Evolutionary conservation across 2,329 filamentous ascomycete species (phyloP).

Genomic region (Stachybotrys elegans): DNA sequence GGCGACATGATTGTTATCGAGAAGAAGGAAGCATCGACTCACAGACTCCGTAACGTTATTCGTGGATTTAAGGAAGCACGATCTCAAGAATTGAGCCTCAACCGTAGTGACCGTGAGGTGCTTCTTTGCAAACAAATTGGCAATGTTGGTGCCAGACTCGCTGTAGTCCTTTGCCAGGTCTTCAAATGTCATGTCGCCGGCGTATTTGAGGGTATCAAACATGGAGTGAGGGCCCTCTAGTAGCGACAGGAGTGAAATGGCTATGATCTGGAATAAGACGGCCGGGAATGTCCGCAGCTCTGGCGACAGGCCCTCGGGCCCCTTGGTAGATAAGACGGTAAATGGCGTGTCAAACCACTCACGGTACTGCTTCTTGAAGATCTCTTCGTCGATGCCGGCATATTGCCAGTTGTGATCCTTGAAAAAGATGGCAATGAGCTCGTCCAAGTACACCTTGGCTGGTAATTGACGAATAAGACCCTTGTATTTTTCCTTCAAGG

Average conservation of each 20-base stretch:
- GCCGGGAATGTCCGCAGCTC: conserved; percentile 54
- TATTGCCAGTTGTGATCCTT: conserved; percentile 57
- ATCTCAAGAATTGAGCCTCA: conserved; percentile 51
- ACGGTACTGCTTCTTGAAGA: conserved; percentile 45
- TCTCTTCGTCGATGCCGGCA: conserved; percentile 46
- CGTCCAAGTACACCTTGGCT: conserved; percentile 47
- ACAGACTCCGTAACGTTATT: conserved; percentile 55
- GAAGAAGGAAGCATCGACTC: no score
- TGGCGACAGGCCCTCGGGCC: conserved; percentile 43
- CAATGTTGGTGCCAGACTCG: conserved; percentile 48
- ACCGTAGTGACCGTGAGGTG: conserved; percentile 52
- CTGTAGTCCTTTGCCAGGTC: conserved; percentile 57
- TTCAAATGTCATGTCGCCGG: conserved; percentile 54
- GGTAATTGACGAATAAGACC: conserved; percentile 53
- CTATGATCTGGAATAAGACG: conserved; percentile 54
- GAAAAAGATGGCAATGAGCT: conserved; percentile 50
- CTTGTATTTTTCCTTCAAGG: conserved; percentile 53
- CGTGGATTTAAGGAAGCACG: conserved; percentile 53
- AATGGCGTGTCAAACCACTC: conserved; percentile 53
- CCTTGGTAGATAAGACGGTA: conserved; percentile 40
- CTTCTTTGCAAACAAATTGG: conserved; percentile 51
- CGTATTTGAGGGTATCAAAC: conserved; percentile 54
- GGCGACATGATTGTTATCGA: no score
- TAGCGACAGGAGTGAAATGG: conserved; percentile 48
- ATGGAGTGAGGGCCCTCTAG: conserved; percentile 40